Evolutionary conservation across 2,329 filamentous ascomycete species (phyloP).

Genomic region (Sarocladiaceae sp.): DNA sequence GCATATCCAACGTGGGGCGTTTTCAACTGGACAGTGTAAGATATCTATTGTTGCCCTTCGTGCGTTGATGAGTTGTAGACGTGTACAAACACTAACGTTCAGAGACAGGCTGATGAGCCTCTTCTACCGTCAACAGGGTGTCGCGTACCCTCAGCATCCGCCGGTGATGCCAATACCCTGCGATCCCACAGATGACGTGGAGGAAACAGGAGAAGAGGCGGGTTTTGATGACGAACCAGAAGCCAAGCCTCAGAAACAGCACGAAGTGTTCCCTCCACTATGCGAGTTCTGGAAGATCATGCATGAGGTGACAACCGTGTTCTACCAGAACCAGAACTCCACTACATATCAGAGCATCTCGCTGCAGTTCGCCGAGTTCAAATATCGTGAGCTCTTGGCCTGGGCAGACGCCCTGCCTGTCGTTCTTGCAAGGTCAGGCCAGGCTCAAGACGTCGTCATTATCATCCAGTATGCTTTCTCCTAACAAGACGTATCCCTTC

Average conservation of each 20-base stretch:
- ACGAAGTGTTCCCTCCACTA: constrained; percentile 24
- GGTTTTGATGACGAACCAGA: not conserved
- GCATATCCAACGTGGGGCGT: constrained; percentile 20
- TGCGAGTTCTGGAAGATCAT: constrained; percentile 33
- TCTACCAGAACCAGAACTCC: constrained; percentile 14
- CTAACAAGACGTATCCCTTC: not conserved
- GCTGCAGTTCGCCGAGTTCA: constrained; percentile 26
- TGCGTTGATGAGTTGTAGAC: not conserved
- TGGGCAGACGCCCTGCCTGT: constrained; percentile 27
- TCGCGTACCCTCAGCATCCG: constrained; percentile 16
- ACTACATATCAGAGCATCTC: not conserved
- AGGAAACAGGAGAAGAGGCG: not conserved
- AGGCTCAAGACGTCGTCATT: constrained; percentile 25
- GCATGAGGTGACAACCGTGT: constrained; percentile 23
- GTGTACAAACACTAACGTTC: not conserved
- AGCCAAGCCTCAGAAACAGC: constrained; percentile 11
- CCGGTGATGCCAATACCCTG: constrained; percentile 18
- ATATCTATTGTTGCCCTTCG: too few relatives aligned
- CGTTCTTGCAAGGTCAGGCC: constrained; percentile 17
- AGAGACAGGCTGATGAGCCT: constrained; percentile 22
- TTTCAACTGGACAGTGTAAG: constrained; percentile 34
- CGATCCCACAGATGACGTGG: not conserved
- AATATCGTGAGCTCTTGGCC: constrained; percentile 31
- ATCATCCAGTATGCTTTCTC: constrained; percentile 28
- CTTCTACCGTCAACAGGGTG: constrained; percentile 28